These are phyloP conservation scores for Aspergillus avenaceus DNA, from an alignment of 495 filamentous ascomycete species.

Conservation along the genomic window DNA sequence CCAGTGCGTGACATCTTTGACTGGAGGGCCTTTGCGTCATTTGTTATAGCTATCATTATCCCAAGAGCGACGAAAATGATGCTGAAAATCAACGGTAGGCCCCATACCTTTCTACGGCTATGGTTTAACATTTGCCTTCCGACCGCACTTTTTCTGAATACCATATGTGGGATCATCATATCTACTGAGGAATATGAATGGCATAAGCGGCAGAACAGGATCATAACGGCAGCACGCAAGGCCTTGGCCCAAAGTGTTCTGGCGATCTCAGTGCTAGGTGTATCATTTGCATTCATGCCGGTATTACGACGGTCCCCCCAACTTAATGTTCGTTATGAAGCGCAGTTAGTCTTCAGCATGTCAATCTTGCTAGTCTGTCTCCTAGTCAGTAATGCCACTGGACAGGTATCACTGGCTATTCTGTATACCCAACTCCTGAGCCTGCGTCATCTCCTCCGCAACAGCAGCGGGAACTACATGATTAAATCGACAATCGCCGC, in stretches of 20 bases:
- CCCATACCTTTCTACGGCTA: background rate
- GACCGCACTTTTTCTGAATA: background rate
- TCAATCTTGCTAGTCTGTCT: background rate
- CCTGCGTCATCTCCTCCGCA: constrained; percentile 77
- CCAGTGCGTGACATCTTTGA: constrained; percentile 52
- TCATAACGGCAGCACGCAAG: background rate
- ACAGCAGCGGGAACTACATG: constrained; percentile 69
- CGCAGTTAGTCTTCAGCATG: background rate
- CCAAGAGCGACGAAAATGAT: constrained; percentile 55
- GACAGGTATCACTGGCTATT: constrained; percentile 47
- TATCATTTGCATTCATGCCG: background rate
- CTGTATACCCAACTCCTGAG: constrained; percentile 78
- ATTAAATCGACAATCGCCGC: constrained; percentile 80
- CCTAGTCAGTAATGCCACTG: background rate
- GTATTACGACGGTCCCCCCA: too few species aligned
- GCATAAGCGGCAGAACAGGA: background rate
- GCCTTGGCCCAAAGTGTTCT: background rate
- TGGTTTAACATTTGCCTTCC: constrained; percentile 1
- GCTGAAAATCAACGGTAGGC: background rate
- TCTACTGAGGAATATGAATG: background rate
- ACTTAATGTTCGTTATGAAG: background rate
- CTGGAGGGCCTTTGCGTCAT: constrained; percentile 80
- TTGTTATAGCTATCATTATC: constrained; percentile 64
- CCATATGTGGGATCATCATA: background rate
- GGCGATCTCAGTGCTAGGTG: background rate